phyloP scores from a whole-genome alignment of 768 basidiomycete species.

The Pisolithus orientalis region DNA sequence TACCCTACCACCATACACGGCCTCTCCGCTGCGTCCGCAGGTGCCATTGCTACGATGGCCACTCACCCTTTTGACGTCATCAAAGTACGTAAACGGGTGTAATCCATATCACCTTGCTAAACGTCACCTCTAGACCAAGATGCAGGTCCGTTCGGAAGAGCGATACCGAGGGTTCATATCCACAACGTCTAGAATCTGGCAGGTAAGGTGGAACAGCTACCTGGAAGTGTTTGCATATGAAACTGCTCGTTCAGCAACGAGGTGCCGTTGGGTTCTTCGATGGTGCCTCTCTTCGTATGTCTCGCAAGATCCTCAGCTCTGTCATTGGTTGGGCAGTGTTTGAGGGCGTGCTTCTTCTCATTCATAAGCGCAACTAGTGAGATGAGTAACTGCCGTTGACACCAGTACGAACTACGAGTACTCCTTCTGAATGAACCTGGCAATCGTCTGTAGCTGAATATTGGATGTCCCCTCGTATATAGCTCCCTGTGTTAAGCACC shows the following conservation, averaged over 20 bases:
- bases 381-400: not conserved
- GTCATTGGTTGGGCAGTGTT: conserved; percentile 91
- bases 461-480: conserved; percentile 97
- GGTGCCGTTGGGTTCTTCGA: conserved; percentile 81
- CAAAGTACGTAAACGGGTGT: conserved; percentile 49
- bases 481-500: conserved; percentile 50
- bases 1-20: conserved; percentile 52
- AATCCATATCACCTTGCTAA: not conserved
- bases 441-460: conserved; percentile 95
- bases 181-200: conserved; percentile 62
- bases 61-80: conserved; percentile 95
- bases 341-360: conserved; percentile 65
- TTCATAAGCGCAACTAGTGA: conserved; percentile 31
- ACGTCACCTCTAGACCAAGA: conserved; percentile 58
- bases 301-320: conserved; percentile 83
- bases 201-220: conserved; percentile 36
- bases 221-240: not conserved
- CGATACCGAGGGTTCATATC: conserved; percentile 66
- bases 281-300: conserved; percentile 74
- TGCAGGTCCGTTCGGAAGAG: conserved; percentile 81
- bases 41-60: conserved; percentile 73
- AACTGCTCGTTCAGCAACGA: conserved; percentile 52
- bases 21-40: conserved; percentile 70
- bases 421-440: conserved; percentile 84
- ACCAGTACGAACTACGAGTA: conserved; percentile 43